A percentile compares a stretch with the other conserved stretches of the same genome.
phyloP scores from a whole-genome alignment of 2,329 filamentous ascomycete species.

The Aspergillus sp. region DNA sequence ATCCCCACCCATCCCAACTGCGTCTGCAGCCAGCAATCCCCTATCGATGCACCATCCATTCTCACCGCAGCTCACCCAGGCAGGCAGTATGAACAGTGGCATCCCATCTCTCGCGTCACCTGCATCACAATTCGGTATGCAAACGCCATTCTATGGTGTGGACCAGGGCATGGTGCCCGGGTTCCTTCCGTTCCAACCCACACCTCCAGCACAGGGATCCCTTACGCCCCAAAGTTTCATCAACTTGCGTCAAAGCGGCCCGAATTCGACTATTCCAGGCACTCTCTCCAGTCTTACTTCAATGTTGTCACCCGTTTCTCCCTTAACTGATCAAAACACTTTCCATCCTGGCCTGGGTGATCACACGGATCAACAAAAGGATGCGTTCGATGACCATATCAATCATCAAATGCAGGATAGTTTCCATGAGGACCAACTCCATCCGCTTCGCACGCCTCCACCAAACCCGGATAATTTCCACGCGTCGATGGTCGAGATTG shows the following conservation, averaged over 20 bases:
- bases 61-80: slow-evolving; percentile 58
- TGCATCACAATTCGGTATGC: slow-evolving; percentile 61
- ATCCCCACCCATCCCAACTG: slow-evolving; percentile 78
- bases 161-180: slow-evolving; percentile 62
- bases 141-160: slow-evolving; percentile 59
- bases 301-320: slow-evolving; percentile 64
- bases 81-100: slow-evolving; percentile 63
- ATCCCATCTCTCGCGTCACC: slow-evolving; percentile 70
- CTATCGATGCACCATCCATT: slow-evolving; percentile 62
- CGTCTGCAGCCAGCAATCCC: slow-evolving; percentile 73
- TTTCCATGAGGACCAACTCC: slow-evolving; percentile 21
- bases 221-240: slow-evolving; percentile 46
- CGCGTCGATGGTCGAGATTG: slow-evolving; percentile 51
- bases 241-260: slow-evolving; percentile 37
- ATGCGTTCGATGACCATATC: slow-evolving; percentile 25
- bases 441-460: slow-evolving; percentile 31
- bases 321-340: slow-evolving; percentile 55
- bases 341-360: slow-evolving; percentile 33
- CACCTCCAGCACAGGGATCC: slow-evolving; percentile 51
- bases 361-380: slow-evolving; percentile 19
- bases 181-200: slow-evolving; percentile 66
- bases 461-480: slow-evolving; percentile 42
- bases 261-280: slow-evolving; percentile 61
- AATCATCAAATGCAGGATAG: slow-evolving; percentile 30
- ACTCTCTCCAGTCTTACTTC: slow-evolving; percentile 42